Conservation (phyloP, 148 eudicot genomes). For the Arctostaphylos glauca region DNA sequence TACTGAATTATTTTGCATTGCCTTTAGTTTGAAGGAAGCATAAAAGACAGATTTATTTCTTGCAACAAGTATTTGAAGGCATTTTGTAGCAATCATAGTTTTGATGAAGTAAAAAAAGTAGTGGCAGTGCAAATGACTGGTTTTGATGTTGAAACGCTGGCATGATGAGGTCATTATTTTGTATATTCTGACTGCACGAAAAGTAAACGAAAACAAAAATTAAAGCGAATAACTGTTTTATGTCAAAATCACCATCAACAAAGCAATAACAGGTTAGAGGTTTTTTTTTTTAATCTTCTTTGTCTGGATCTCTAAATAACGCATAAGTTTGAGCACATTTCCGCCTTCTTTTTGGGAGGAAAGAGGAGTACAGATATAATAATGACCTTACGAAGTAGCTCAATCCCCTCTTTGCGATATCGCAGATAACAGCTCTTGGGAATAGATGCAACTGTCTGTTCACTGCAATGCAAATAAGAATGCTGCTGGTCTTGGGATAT, state of each 20-base stretch:
- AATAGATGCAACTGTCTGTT: neutral
- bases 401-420: neutral
- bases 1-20: neutral
- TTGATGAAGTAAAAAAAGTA: neutral
- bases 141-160: neutral
- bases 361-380: no score
- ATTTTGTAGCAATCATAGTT: neutral
- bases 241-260: neutral
- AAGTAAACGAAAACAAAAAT: neutral
- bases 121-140: neutral
- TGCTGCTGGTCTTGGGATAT: constrained; percentile 6
- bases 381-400: no score
- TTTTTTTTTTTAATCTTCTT: no score
- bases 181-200: neutral
- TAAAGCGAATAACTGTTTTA: neutral
- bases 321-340: no score
- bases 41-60: neutral
- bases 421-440: neutral
- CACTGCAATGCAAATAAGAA: neutral
- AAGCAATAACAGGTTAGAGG: no score
- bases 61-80: neutral
- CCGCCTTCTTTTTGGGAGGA: no score
- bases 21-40: neutral
- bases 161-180: neutral
- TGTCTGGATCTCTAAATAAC: no score